Conservation (phyloP, 73 alveolate species). For the Tetrahymena thermophila region DNA sequence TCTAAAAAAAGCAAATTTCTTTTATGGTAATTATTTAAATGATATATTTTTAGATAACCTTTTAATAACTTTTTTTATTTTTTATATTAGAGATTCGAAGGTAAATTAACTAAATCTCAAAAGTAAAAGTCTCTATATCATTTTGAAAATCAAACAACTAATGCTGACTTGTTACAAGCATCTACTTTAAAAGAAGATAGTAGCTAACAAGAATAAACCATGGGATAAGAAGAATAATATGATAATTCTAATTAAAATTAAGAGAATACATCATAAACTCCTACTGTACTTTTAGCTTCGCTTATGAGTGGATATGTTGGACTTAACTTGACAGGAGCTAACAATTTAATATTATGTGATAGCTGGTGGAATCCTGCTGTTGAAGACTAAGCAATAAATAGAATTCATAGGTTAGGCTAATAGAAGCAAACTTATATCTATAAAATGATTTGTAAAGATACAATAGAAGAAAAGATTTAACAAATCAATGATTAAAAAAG, state of each 20-base stretch:
- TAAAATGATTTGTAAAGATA: not conserved
- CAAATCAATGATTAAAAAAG: not conserved
- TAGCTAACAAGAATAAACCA: not conserved
- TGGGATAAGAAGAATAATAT: not conserved
- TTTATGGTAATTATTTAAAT: conserved; percentile 24
- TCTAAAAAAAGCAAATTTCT: conserved; percentile 27
- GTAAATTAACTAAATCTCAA: not conserved
- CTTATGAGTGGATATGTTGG: conserved; percentile 84
- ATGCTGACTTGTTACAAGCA: not conserved
- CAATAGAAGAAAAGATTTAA: not conserved
- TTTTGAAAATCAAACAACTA: not conserved
- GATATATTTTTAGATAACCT: not conserved
- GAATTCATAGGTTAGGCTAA: conserved; percentile 22
- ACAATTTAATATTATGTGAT: conserved; percentile 86
- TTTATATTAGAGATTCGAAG: conserved; percentile 40
- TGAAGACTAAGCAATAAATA: conserved; percentile 37
- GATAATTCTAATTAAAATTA: not conserved
- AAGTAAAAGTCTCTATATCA: not conserved
- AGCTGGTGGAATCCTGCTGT: conserved; percentile 79
- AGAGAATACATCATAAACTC: not conserved
- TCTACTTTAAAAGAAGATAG: not conserved
- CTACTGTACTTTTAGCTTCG: conserved; percentile 44
- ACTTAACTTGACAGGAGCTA: conserved; percentile 88
- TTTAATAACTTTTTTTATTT: not conserved
- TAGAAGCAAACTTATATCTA: not conserved